A percentile compares a stretch with the other conserved stretches of the same genome.
These are phyloP conservation scores for Jimgerdemannia flammicorona DNA, from an alignment of 192 early-diverging fungal species.

Conservation along the genomic window DNA sequence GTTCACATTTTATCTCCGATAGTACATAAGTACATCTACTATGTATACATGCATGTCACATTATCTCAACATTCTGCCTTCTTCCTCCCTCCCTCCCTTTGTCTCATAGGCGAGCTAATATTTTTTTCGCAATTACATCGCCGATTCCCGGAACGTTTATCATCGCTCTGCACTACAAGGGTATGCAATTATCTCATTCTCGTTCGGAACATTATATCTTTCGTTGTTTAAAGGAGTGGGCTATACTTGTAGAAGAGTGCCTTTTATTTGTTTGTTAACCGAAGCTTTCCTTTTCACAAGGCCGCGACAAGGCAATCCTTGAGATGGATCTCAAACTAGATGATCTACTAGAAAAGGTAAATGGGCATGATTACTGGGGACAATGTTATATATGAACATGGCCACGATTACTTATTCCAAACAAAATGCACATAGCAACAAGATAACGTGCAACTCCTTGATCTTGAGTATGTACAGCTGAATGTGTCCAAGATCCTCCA, in stretches of 20 bases:
- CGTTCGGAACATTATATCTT: no score
- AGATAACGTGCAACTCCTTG: constrained; percentile 78
- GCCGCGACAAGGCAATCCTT: constrained; percentile 83
- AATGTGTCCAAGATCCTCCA: constrained; percentile 78
- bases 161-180: constrained; percentile 87
- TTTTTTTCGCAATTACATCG: constrained; percentile 86
- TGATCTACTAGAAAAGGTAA: constrained; percentile 73
- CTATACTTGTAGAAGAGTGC: no score
- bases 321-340: constrained; percentile 95
- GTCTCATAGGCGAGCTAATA: constrained; percentile 62
- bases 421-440: constrained; percentile 65
- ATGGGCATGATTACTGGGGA: no score
- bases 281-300: not conserved
- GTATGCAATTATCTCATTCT: constrained; percentile 9
- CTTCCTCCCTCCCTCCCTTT: no score
- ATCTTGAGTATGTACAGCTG: constrained; percentile 91
- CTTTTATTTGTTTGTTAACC: no score
- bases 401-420: not conserved
- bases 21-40: no score
- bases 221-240: no score
- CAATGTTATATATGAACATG: not conserved
- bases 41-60: no score
- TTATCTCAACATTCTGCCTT: no score
- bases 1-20: no score
- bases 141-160: constrained; percentile 88